Percentiles rank a stretch among this genome's conserved stretches.
Conservation (phyloP, 2,329 filamentous ascomycete species). For the Talaromyces sp. region DNA sequence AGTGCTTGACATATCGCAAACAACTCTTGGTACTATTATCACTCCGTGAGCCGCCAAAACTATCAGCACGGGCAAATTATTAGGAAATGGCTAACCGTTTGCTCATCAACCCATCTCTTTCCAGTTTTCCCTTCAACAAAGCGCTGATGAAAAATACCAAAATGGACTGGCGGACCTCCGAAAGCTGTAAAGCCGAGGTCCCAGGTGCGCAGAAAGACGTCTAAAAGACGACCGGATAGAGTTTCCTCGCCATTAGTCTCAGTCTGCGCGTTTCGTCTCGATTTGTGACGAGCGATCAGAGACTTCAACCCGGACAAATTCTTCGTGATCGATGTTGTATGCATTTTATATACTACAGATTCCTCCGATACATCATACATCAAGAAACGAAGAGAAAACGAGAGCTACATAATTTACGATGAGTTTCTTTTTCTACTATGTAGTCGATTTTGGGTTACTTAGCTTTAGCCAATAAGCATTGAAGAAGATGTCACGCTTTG, state of each 20-base stretch:
- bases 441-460: not conserved
- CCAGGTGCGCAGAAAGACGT: constrained; percentile 48
- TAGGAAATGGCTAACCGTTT: constrained; percentile 48
- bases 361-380: not conserved
- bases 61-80: not conserved
- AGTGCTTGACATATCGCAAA: constrained; percentile 68
- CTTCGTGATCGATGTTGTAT: not conserved
- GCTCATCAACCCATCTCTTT: constrained; percentile 65
- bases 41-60: not conserved
- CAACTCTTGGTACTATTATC: constrained; percentile 63
- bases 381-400: not conserved
- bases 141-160: constrained; percentile 61
- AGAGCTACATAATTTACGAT: not conserved
- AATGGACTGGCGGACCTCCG: constrained; percentile 67
- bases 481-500: not conserved
- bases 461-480: not conserved
- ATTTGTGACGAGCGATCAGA: not conserved
- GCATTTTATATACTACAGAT: not conserved
- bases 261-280: not conserved
- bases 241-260: not conserved
- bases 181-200: constrained; percentile 64
- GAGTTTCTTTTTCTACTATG: not conserved
- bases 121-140: constrained; percentile 53
- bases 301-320: not conserved
- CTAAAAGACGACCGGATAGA: constrained; percentile 20